Evolutionary conservation across 352 stramenopile genomes (phyloP).

Genomic region (Phytopythium ostracodes): DNA sequence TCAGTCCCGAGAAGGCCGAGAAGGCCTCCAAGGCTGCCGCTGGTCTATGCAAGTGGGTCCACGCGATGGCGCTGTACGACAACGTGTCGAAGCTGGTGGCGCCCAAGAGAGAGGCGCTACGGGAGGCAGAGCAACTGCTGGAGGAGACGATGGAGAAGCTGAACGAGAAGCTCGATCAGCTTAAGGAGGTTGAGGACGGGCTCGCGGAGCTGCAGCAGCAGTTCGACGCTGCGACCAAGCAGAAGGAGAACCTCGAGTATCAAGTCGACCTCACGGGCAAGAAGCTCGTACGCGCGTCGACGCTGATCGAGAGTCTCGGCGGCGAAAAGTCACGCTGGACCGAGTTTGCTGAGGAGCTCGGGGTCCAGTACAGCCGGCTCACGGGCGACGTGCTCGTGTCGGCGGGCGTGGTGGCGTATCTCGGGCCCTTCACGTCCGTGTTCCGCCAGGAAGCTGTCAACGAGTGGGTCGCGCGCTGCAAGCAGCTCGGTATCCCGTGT

Average conservation of each 20-base stretch:
- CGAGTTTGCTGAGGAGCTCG: slow-evolving; percentile 82
- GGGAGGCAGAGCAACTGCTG: slow-evolving; percentile 78
- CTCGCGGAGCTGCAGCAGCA: slow-evolving; percentile 83
- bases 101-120: slow-evolving; percentile 89
- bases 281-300: slow-evolving; percentile 90
- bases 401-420: slow-evolving; percentile 90
- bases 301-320: slow-evolving; percentile 91
- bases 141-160: slow-evolving; percentile 88
- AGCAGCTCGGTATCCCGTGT: slow-evolving; percentile 75
- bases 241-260: slow-evolving; percentile 90
- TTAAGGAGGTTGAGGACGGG: slow-evolving; percentile 91
- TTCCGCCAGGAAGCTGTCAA: slow-evolving; percentile 74
- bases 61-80: slow-evolving; percentile 92
- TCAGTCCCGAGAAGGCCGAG: slow-evolving; percentile 89
- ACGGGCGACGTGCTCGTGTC: slow-evolving; percentile 92
- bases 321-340: slow-evolving; percentile 92
- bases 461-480: slow-evolving; percentile 77
- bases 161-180: slow-evolving; percentile 87
- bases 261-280: slow-evolving; percentile 93
- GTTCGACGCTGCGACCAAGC: slow-evolving; percentile 85
- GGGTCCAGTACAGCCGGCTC: slow-evolving; percentile 82
- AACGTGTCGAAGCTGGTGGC: slow-evolving; percentile 91
- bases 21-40: slow-evolving; percentile 92
- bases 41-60: slow-evolving; percentile 92
- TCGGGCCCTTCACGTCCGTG: slow-evolving; percentile 91